Conservation (phyloP, 345 rosid species). For the Euphorbia lathyris region DNA sequence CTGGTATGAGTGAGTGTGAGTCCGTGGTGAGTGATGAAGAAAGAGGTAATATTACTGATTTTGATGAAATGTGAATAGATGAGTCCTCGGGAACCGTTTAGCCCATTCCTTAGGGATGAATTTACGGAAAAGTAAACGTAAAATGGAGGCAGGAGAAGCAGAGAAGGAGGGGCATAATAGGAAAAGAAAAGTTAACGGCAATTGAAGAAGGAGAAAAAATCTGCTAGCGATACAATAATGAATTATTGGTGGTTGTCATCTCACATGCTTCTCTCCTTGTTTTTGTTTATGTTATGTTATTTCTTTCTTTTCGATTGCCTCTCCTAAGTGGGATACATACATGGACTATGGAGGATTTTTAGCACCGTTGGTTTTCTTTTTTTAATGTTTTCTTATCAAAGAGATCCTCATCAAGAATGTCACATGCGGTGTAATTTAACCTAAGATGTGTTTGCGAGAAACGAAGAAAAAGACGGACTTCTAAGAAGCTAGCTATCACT, state of each 20-base stretch:
- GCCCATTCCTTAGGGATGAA: constrained; percentile 14
- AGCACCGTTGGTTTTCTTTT: not conserved
- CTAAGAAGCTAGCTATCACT: no score
- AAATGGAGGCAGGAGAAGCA: not conserved
- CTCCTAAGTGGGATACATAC: no score
- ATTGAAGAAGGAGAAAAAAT: not conserved
- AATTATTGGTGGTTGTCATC: constrained; percentile 7
- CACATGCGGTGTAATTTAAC: no score
- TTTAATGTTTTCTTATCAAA: no score
- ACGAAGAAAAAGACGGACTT: no score
- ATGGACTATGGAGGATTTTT: not conserved
- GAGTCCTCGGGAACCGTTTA: constrained; percentile 20
- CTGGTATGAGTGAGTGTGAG: not conserved
- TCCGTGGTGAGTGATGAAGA: not conserved
- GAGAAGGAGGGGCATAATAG: not conserved
- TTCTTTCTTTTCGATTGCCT: not conserved
- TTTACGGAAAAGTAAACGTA: constrained; percentile 14
- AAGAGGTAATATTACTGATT: not conserved
- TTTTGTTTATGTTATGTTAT: no score
- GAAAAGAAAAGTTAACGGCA: not conserved
- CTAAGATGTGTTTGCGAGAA: no score
- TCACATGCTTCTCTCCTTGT: constrained; percentile 1
- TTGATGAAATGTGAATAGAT: constrained; percentile 8
- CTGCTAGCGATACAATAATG: not conserved
- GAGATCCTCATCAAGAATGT: no score